Percentiles rank a stretch among this genome's conserved stretches.
Evolutionary conservation across 208 protist species (phyloP).

Genomic region (Vickermania spadyakhi): DNA sequence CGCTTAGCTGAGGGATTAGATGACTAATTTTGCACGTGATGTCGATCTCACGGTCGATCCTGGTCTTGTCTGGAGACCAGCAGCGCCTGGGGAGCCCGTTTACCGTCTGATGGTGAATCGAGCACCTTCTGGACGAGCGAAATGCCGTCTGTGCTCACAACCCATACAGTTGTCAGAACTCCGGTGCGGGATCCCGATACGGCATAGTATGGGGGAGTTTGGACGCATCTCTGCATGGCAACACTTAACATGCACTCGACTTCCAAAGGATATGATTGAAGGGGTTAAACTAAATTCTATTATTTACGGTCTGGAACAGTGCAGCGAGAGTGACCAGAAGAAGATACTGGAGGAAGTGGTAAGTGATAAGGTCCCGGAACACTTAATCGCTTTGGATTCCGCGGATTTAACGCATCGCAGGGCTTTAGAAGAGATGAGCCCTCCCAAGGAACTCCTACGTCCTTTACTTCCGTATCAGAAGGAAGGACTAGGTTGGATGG

Average conservation of each 20-base stretch:
- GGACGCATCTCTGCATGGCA: constrained; percentile 89
- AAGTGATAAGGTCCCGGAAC: constrained; percentile 33
- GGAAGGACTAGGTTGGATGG: constrained; percentile 83
- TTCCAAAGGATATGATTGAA: constrained; percentile 17
- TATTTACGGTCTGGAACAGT: constrained; percentile 38
- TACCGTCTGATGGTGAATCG: constrained; percentile 60
- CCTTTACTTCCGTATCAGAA: constrained; percentile 79
- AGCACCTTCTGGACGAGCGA: constrained; percentile 55
- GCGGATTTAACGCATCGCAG: constrained; percentile 64
- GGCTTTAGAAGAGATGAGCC: constrained; percentile 32
- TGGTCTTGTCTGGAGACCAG: constrained; percentile 47
- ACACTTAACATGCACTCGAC: constrained; percentile 63
- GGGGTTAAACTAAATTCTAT: constrained; percentile 11
- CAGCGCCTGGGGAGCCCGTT: constrained; percentile 25
- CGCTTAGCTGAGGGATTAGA: no score
- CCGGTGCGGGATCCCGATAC: constrained; percentile 75
- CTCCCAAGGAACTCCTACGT: constrained; percentile 41
- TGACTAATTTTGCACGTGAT: constrained; percentile 46
- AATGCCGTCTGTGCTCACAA: constrained; percentile 82
- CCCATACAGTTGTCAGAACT: constrained; percentile 69
- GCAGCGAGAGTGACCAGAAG: constrained; percentile 37
- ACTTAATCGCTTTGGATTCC: constrained; percentile 72
- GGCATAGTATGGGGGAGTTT: constrained; percentile 64
- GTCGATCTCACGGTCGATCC: constrained; percentile 58
- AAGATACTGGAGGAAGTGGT: constrained; percentile 48